Percentiles rank a stretch among this genome's conserved stretches.
These are phyloP conservation scores for Eragrostis curvula DNA, from an alignment of 176 grass and related monocot species.

Conservation along the genomic window DNA sequence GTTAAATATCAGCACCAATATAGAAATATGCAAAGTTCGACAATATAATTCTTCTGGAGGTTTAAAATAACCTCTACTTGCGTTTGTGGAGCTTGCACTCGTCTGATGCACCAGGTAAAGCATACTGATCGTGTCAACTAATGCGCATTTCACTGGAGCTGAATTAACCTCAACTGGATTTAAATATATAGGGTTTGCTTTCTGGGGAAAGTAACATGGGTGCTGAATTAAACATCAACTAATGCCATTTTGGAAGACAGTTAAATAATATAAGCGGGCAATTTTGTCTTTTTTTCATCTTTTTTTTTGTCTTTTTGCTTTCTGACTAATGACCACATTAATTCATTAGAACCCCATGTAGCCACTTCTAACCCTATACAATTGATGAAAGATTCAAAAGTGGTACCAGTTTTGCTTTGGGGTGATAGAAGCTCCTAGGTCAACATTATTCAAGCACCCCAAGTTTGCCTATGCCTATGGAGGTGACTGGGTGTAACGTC, in stretches of 20 bases:
- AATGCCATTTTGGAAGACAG: background rate
- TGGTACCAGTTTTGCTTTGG: slow-evolving; percentile 24
- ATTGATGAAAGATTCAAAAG: slow-evolving; percentile 8
- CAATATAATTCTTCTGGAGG: slow-evolving; percentile 22
- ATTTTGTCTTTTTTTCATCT: background rate
- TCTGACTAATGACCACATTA: slow-evolving; percentile 30
- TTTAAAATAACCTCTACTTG: slow-evolving; percentile 36
- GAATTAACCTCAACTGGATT: slow-evolving; percentile 12
- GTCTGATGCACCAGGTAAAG: slow-evolving; percentile 26
- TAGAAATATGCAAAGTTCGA: slow-evolving; percentile 28
- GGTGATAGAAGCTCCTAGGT: background rate
- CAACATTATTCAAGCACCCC: slow-evolving; percentile 1
- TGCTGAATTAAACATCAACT: background rate
- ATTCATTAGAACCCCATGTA: background rate
- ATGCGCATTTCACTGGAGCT: slow-evolving; percentile 36
- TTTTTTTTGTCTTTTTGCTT: background rate
- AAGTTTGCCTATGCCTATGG: background rate
- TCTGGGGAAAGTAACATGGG: background rate
- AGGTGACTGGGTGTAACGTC: slow-evolving; percentile 8
- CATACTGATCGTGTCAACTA: slow-evolving; percentile 45
- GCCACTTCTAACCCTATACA: slow-evolving; percentile 6
- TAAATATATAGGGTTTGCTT: slow-evolving; percentile 1
- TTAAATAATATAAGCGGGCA: slow-evolving; percentile 15
- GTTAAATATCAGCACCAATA: slow-evolving; percentile 42
- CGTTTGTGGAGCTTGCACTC: slow-evolving; percentile 54